Base-by-base conservation (phyloP, 2,329 filamentous ascomycete genomes). In the Phaeosphaeriaceae sp. region DNA sequence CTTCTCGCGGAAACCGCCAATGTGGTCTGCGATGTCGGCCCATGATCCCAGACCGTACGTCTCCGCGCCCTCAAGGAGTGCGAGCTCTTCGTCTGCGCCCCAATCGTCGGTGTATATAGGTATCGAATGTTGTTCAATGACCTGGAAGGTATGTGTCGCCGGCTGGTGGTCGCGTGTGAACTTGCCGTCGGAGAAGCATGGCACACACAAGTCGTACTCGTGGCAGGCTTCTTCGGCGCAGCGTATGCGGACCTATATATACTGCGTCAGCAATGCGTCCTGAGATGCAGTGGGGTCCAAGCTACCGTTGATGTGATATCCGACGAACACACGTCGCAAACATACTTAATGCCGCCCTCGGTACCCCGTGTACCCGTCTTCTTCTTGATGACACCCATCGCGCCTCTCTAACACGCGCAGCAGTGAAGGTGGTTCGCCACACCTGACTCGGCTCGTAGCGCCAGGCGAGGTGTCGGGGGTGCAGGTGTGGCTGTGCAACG, bases 51-150 rank as follows among this genome's bases (percentile, higher is more conserved):
- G 83, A 0, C 95, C 95, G 75, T 99, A 99, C 58, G 93, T 97
- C 78, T 99, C 95, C 11, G 93, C 93, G 22, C 95, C 95, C 80
- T 99, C 95, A 0, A 99, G 81, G 54, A 99, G 82, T 5, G 98
- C 82, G n/a, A 98, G 80, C 78, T 99, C 95, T 77, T 99, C 95
- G 75, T 99, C 95, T 23, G 95, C 95, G 53, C 95, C 95, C 95
- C 95, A 99, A 73, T 97, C 94, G 58, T 88, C 86, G 66, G 94
- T 90, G 72, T 97, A 99, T 58, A 99, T 98, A 0, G 95, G 95
- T 51, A 99, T 97, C 0, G 94, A 97, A 75, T 99, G 97, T 73
- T 98, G 95, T 78, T 99, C 95, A 66, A 99, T 97, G 32, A 99
- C 95, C 63, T 92, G 91, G 77, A 90, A 99, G 15, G 92, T 84